phyloP scores from a whole-genome alignment of 768 basidiomycete genomes.

The Goffeauzyma gilvescens region DNA sequence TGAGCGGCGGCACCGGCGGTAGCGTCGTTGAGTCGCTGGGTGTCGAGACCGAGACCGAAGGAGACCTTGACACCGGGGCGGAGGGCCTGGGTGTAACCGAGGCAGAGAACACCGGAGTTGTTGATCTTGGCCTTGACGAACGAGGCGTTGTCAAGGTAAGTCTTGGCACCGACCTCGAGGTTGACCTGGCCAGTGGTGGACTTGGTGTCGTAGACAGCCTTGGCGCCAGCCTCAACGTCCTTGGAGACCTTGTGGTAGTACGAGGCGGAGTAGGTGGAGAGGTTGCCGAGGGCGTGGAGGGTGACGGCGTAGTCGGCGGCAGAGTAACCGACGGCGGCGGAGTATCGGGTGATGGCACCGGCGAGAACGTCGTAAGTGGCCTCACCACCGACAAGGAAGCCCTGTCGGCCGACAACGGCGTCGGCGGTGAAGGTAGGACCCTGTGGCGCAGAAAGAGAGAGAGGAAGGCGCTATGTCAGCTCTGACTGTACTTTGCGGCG shows the following conservation, averaged over 20 bases:
- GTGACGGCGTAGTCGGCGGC: conserved; percentile 84
- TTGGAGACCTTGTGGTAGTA: conserved; percentile 63
- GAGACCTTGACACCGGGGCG: conserved; percentile 76
- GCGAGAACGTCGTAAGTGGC: conserved; percentile 90
- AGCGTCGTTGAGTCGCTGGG: conserved; percentile 66
- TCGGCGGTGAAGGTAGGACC: conserved; percentile 96
- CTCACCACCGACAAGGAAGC: conserved; percentile 92
- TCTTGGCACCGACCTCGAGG: conserved; percentile 89
- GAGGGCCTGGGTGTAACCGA: conserved; percentile 72
- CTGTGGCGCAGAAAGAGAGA: conserved; percentile 36
- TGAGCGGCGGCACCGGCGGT: conserved; percentile 33
- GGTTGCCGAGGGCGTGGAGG: conserved; percentile 81
- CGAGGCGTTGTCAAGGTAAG: conserved; percentile 67
- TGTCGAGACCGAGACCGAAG: conserved; percentile 90
- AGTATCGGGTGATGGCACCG: conserved; percentile 78
- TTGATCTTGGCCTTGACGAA: conserved; percentile 99
- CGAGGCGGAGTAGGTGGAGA: conserved; percentile 78
- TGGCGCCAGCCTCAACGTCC: conserved; percentile 31
- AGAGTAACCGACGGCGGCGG: conserved; percentile 79
- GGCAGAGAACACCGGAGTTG: conserved; percentile 74
- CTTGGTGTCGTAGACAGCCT: conserved; percentile 87
- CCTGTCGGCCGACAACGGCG: conserved; percentile 83
- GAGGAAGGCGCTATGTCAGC: conserved; percentile 1
- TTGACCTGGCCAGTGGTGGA: conserved; percentile 64
- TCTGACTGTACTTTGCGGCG: too few species aligned